These are phyloP conservation scores for Cyberlindnera euphorbiae DNA, from an alignment of 805 yeast species.

Conservation along the genomic window DNA sequence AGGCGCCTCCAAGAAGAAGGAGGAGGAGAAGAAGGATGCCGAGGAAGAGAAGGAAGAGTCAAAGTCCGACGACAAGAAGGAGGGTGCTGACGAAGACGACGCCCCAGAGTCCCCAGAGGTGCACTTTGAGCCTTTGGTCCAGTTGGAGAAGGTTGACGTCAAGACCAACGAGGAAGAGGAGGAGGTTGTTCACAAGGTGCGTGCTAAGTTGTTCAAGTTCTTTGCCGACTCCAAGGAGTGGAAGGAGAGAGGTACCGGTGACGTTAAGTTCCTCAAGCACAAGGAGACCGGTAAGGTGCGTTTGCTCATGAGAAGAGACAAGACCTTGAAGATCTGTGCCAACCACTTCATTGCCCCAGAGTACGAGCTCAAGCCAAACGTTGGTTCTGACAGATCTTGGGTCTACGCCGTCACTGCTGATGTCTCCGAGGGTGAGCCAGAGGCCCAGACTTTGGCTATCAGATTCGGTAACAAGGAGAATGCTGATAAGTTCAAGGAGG, in stretches of 20 bases:
- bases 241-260: slow-evolving; percentile 99
- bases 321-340: slow-evolving; percentile 96
- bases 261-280: slow-evolving; percentile 91
- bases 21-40: slow-evolving; percentile 32
- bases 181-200: slow-evolving; percentile 74
- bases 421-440: slow-evolving; percentile 91
- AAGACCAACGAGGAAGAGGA: slow-evolving; percentile 94
- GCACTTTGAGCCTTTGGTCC: slow-evolving; percentile 94
- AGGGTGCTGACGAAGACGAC: slow-evolving; percentile 31
- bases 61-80: slow-evolving; percentile 24
- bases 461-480: slow-evolving; percentile 89
- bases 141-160: slow-evolving; percentile 92
- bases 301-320: slow-evolving; percentile 97
- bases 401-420: slow-evolving; percentile 94
- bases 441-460: slow-evolving; percentile 94
- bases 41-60: slow-evolving; percentile 37
- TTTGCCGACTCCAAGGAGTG: slow-evolving; percentile 83
- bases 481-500: slow-evolving; percentile 92
- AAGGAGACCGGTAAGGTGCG: slow-evolving; percentile 78
- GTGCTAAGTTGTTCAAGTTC: slow-evolving; percentile 94
- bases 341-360: slow-evolving; percentile 87
- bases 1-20: slow-evolving; percentile 71
- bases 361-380: slow-evolving; percentile 81
- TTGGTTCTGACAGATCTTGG: slow-evolving; percentile 98
- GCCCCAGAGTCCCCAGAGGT: slow-evolving; percentile 47